These are phyloP conservation scores for Gloeophyllum trabeum DNA, from an alignment of 768 basidiomycete species.

Conservation along the genomic window DNA sequence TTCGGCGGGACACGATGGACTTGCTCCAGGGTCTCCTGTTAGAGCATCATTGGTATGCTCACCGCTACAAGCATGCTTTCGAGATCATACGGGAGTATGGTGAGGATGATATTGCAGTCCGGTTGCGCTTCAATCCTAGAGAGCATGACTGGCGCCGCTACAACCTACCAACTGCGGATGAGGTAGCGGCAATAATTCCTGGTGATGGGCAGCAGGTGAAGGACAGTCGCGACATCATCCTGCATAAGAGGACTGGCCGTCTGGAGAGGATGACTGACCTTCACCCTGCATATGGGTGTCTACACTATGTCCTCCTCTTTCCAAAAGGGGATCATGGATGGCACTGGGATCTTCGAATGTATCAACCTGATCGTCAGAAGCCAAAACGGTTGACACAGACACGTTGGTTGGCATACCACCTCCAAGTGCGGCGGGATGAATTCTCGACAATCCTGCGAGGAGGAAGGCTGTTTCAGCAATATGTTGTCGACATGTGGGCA, in stretches of 20 bases:
- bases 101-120: conserved; percentile 4
- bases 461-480: conserved; percentile 31
- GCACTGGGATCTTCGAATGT: conserved; percentile 15
- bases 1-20: conserved; percentile 3
- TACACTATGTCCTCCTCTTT: conserved; percentile 35
- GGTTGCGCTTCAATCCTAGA: conserved; percentile 5
- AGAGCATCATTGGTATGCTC: conserved; percentile 6
- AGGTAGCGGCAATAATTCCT: conserved; percentile 31
- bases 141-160: conserved; percentile 24
- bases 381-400: conserved; percentile 13
- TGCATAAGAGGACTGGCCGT: conserved; percentile 13
- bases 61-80: conserved; percentile 7
- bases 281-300: conserved; percentile 22
- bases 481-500: conserved; percentile 34
- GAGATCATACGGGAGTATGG: conserved; percentile 6
- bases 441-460: conserved; percentile 20
- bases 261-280: conserved; percentile 21
- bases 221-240: conserved; percentile 22
- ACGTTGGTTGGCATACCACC: conserved; percentile 19
- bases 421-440: conserved; percentile 17
- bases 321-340: conserved; percentile 27
- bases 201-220: conserved; percentile 13
- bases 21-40: conserved; percentile 7
- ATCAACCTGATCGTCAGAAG: neutral
- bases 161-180: conserved; percentile 30